Percentiles rank a stretch among this genome's conserved stretches.
phyloP scores from a whole-genome alignment of 306 rosid genomes.

The Quercus agrifolia region DNA sequence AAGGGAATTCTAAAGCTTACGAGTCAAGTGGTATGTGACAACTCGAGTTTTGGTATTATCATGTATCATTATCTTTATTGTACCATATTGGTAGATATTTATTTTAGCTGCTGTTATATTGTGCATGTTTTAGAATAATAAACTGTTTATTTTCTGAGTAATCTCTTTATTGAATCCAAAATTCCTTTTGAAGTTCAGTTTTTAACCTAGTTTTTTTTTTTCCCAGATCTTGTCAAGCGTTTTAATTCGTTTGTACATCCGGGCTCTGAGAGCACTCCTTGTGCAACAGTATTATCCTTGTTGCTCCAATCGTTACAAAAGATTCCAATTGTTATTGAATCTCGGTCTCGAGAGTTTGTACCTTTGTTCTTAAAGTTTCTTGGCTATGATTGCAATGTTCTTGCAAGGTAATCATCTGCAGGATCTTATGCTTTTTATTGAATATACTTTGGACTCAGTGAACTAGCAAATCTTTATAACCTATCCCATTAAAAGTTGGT shows the following conservation, averaged over 20 bases:
- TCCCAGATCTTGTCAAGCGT: constrained; percentile 56
- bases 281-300: constrained; percentile 48
- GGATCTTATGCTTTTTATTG: constrained; percentile 6
- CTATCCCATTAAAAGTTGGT: constrained; percentile 17
- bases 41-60: background rate
- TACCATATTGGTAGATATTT: background rate
- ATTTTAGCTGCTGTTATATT: background rate
- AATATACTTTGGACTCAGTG: constrained; percentile 9
- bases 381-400: constrained; percentile 58
- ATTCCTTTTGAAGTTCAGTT: constrained; percentile 12
- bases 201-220: constrained; percentile 25
- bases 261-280: constrained; percentile 61
- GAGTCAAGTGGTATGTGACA: constrained; percentile 50
- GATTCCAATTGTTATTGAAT: constrained; percentile 52
- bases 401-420: constrained; percentile 46
- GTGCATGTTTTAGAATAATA: background rate
- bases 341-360: constrained; percentile 56
- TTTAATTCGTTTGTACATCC: constrained; percentile 47
- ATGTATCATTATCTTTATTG: background rate
- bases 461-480: constrained; percentile 3
- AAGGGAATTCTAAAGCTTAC: constrained; percentile 20
- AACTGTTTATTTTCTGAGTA: background rate
- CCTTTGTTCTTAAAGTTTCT: constrained; percentile 72
- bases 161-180: background rate
- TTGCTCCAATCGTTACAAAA: constrained; percentile 80